Evolutionary conservation across 805 yeast species (phyloP).

Genomic region (Danielia oregonensis): DNA sequence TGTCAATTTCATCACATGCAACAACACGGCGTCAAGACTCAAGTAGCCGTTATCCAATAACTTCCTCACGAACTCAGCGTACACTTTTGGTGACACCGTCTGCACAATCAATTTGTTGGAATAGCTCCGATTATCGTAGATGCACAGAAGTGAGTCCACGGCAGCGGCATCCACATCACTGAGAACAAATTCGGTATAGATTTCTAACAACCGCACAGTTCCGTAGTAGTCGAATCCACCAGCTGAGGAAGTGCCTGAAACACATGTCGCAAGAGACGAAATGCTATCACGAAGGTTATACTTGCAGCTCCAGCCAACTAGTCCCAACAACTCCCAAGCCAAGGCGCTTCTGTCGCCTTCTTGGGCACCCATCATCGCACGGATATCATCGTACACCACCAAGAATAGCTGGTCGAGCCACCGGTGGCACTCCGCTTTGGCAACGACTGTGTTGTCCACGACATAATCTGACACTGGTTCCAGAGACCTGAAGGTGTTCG

Average conservation of each 20-base stretch:
- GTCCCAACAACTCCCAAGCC: constrained; percentile 73
- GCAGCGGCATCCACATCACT: constrained; percentile 31
- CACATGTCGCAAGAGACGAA: constrained; percentile 41
- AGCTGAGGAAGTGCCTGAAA: constrained; percentile 44
- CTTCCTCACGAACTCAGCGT: constrained; percentile 19
- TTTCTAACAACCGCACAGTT: constrained; percentile 45
- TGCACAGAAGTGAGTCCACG: constrained; percentile 28
- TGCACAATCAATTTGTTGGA: constrained; percentile 32
- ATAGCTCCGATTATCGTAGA: constrained; percentile 22
- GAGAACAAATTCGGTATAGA: constrained; percentile 41
- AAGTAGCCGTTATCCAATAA: constrained; percentile 28
- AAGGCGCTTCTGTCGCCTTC: constrained; percentile 51
- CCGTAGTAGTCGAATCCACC: constrained; percentile 64
- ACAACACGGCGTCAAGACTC: constrained; percentile 30
- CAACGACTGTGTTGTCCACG: constrained; percentile 16
- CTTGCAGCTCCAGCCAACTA: constrained; percentile 36
- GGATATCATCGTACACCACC: constrained; percentile 60
- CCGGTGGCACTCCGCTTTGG: constrained; percentile 52
- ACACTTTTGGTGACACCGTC: constrained; percentile 16
- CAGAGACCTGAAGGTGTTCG: constrained; percentile 49
- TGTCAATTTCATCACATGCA: constrained; percentile 43
- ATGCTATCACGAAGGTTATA: constrained; percentile 36
- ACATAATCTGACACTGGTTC: constrained; percentile 8
- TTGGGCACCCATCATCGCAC: constrained; percentile 23
- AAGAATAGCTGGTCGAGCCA: constrained; percentile 78